Evolutionary conservation across 2,329 filamentous ascomycete genomes (phyloP), one percentile per base, ranked within the genome.

Genomic region (Alternaria incomplexa): DNA sequence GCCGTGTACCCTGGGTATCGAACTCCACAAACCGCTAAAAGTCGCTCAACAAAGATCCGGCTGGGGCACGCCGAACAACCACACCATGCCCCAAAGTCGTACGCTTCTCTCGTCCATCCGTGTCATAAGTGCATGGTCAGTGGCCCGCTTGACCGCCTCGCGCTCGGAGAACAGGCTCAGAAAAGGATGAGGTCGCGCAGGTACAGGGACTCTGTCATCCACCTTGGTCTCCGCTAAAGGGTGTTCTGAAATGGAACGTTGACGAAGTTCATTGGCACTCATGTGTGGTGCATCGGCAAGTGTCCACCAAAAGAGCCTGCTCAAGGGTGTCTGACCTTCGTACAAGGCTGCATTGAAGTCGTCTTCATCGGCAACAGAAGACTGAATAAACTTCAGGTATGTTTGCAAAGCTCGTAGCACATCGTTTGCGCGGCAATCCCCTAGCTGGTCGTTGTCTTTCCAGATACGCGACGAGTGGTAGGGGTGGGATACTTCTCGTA

Each of bases 401-500:
- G 73, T 70, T 56, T 74, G 77, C 13, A 79, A 47, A n/a, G 65
- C 66, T 15, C 78, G 65, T 4, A 77, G 61, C 7, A 71, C 64
- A 40, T 81, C 78, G 44, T 80, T 79, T 9, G 67, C 59, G 11
- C 71, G 65, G 43, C 75, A 77, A 40, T 76, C 73, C 1, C 20
- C 13, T 22, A 74, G 48, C 44, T 77, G 75, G 6, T 60, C 20
- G 20, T 71, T 72, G 12, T 70, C 65, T 11, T n/a, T 60, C 74
- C 72, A 77, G 3, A 74, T 54, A 9, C 63, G 58, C 0, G 73
- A 72, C 0, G 63, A 60, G 44, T 76, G 72, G 40, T 73, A 79
- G 5, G 74, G 71, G 55, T 80, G 79, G 3, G 61, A 32, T 0
- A 72, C 7, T 5, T 79, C 62, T 13, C 78, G 71, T 8, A 79